Evolutionary conservation across 2,329 filamentous ascomycete genomes (phyloP), one percentile per base, ranked within the genome.

Genomic region (Pseudocercospora pini-densiflorae): DNA sequence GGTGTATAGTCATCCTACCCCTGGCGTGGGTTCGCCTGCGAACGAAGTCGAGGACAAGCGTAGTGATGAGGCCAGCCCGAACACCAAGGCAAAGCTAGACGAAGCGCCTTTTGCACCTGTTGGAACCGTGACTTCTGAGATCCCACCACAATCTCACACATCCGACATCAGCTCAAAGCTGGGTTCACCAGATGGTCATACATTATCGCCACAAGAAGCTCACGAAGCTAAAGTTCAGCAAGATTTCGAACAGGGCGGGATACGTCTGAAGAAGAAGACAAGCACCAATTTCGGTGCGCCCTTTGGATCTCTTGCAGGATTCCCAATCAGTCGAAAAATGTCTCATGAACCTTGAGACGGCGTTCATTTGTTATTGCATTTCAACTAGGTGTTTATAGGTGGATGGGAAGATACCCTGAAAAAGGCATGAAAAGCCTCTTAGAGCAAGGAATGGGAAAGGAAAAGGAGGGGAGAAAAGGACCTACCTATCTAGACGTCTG

Each of bases 271-370:
- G 67, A 78, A 78, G 64, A 79, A 77, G 61, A 65, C 73, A 1
- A 78, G 76, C 59, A 71, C 66, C 36, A 79, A 79, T 58, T 79
- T 79, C 58, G 77, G 77, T 24, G 74, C 76, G 8, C 77, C 77
- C 0, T 76, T 78, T 63, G 77, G 77, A 5, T 70, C 72, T 49
- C 67, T 79, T 27, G 73, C 75, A n/a, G 73, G 73, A 5, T 75
- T 75, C 62, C 73, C 73, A 21, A 61, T 67, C 24, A 61, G 66
- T 58, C 70, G 72, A 54, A 70, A 68, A 40, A 27, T 68, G 43
- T 72, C 72, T 24, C 71, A 70, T 21, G 53, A 62, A 9, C 59
- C 14, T 36, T 53, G 10, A 21, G n/a, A 23, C 31, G 47, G 59
- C 33, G n/a, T 47, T 16, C 49, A 57, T 64, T 57, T 55, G 62